Evolutionary conservation across 2,329 filamentous ascomycete genomes (phyloP).

Genomic region (Sordariomycetes sp.): DNA sequence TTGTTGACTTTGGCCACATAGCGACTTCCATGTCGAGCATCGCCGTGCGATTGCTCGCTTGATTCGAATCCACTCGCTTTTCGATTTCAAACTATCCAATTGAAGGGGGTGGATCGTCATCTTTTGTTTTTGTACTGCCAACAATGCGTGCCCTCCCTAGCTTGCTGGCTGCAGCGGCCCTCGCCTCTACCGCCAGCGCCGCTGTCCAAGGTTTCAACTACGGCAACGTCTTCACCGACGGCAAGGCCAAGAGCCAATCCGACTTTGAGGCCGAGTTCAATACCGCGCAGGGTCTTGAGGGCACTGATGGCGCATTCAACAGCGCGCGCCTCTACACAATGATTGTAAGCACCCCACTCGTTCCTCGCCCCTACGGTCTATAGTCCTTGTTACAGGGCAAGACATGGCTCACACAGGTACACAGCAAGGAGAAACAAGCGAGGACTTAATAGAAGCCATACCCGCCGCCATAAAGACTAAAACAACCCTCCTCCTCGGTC

Average conservation of each 20-base stretch:
- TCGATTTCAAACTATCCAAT: not conserved
- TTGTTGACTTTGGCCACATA: not conserved
- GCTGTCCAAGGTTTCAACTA: constrained; percentile 61
- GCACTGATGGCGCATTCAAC: constrained; percentile 49
- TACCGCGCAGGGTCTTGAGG: constrained; percentile 47
- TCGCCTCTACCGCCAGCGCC: constrained; percentile 12
- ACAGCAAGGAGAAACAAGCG: constrained; percentile 50
- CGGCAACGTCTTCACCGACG: constrained; percentile 46
- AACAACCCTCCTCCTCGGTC: constrained; percentile 65
- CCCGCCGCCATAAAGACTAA: constrained; percentile 72
- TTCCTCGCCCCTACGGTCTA: not conserved
- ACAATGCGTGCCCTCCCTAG: constrained; percentile 6
- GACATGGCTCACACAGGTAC: constrained; percentile 9
- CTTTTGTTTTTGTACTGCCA: not conserved
- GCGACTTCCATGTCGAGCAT: not conserved
- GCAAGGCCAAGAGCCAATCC: constrained; percentile 41
- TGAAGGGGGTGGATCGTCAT: too few relatives aligned
- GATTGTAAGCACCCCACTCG: constrained; percentile 27
- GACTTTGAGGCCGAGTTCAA: constrained; percentile 63
- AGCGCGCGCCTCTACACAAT: constrained; percentile 65
- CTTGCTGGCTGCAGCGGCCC: constrained; percentile 5
- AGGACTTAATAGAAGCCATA: constrained; percentile 57
- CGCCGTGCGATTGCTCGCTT: not conserved
- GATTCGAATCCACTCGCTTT: not conserved
- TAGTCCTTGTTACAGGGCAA: not conserved